These are phyloP conservation scores for Lactarius trivialis DNA, from an alignment of 768 basidiomycete genomes.

Conservation along the genomic window DNA sequence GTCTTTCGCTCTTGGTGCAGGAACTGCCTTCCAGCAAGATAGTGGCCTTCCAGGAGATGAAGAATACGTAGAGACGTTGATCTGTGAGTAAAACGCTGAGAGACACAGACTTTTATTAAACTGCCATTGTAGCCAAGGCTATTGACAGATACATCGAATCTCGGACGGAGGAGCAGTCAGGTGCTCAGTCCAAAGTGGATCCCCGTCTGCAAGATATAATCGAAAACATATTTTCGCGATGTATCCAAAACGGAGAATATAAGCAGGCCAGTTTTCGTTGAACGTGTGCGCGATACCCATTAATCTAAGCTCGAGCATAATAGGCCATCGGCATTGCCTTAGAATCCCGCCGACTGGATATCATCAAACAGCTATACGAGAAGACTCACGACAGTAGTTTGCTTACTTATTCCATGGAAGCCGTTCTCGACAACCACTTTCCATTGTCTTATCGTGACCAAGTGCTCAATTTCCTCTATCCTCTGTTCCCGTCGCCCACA, in stretches of 20 bases:
- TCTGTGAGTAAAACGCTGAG: constrained; percentile 54
- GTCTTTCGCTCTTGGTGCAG: constrained; percentile 89
- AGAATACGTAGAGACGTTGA: constrained; percentile 92
- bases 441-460: constrained; percentile 80
- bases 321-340: constrained; percentile 94
- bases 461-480: constrained; percentile 70
- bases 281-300: not conserved
- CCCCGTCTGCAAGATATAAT: constrained; percentile 76
- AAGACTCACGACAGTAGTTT: constrained; percentile 69
- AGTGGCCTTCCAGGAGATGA: constrained; percentile 54
- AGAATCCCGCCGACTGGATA: constrained; percentile 82
- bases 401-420: constrained; percentile 87
- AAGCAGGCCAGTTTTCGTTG: constrained; percentile 57
- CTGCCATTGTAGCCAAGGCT: constrained; percentile 64
- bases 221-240: constrained; percentile 81
- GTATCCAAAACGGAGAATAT: constrained; percentile 83
- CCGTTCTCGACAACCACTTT: constrained; percentile 84
- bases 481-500: constrained; percentile 76
- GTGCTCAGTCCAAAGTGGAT: constrained; percentile 58
- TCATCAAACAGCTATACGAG: constrained; percentile 72
- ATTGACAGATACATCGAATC: constrained; percentile 87
- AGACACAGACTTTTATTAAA: constrained; percentile 1
- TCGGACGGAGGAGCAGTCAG: constrained; percentile 50
- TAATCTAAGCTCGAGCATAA: constrained; percentile 13
- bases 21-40: constrained; percentile 76